Percentiles rank a stretch among this genome's conserved stretches.
Conservation (phyloP, 345 rosid genomes). For the Iberis pinnata region DNA sequence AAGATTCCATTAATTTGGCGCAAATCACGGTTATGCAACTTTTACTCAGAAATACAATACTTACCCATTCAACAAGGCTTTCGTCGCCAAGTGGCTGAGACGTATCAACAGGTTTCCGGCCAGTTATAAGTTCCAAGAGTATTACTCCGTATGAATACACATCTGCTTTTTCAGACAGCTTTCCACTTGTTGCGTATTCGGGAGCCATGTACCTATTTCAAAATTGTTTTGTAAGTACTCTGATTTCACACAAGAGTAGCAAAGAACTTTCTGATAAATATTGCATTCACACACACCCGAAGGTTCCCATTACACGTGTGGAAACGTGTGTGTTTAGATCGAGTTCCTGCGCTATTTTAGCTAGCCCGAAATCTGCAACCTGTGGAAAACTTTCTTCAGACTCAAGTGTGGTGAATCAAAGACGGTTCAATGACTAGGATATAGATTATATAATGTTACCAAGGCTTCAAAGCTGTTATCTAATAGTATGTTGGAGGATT, state of each 20-base stretch:
- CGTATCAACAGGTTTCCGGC: constrained; percentile 90
- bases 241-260: not conserved
- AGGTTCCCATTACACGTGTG: constrained; percentile 98
- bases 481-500: constrained; percentile 90
- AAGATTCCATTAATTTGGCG: too few relatives aligned
- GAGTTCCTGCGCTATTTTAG: constrained; percentile 78
- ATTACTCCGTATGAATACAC: constrained; percentile 95
- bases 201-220: constrained; percentile 99
- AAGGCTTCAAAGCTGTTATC: constrained; percentile 80
- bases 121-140: constrained; percentile 90
- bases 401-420: not conserved
- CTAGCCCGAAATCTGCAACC: constrained; percentile 98
- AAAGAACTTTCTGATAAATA: not conserved
- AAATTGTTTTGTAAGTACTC: not conserved
- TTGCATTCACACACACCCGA: constrained; percentile 49
- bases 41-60: too few relatives aligned
- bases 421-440: not conserved
- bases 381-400: constrained; percentile 12
- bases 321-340: constrained; percentile 85
- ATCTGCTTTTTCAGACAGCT: constrained; percentile 90
- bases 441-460: constrained; percentile 42
- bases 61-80: constrained; percentile 98
- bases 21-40: too few relatives aligned
- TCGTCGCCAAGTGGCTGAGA: constrained; percentile 94
- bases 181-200: constrained; percentile 93